These are phyloP conservation scores for Acacia confusa DNA, from an alignment of 306 rosid genomes.

Conservation along the genomic window DNA sequence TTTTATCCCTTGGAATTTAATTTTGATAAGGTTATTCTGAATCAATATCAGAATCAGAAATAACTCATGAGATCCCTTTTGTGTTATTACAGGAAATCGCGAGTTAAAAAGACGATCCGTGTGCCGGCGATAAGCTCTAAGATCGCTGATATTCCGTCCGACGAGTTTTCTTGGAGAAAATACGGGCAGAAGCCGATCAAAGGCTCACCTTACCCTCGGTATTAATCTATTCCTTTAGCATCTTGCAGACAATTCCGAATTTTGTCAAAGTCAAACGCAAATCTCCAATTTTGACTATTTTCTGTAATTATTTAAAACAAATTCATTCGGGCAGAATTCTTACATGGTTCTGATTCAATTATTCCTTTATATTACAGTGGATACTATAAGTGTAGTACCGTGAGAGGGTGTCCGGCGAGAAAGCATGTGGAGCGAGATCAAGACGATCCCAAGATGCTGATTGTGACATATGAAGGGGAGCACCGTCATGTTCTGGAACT, in stretches of 20 bases:
- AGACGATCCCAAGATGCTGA: slow-evolving; percentile 45
- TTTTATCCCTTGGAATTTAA: neutral
- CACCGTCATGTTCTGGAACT: slow-evolving; percentile 35
- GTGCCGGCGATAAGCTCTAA: slow-evolving; percentile 70
- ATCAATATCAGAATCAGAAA: neutral
- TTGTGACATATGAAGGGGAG: slow-evolving; percentile 42
- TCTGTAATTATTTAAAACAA: neutral
- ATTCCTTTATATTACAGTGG: slow-evolving; percentile 40
- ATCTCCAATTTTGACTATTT: neutral
- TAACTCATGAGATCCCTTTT: neutral
- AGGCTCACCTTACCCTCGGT: slow-evolving; percentile 83
- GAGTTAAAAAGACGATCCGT: slow-evolving; percentile 52
- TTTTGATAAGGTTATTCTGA: no score
- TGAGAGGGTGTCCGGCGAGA: slow-evolving; percentile 80
- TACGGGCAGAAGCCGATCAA: slow-evolving; percentile 88
- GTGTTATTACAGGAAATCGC: slow-evolving; percentile 46
- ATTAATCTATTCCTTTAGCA: slow-evolving; percentile 1
- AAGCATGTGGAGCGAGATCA: slow-evolving; percentile 81
- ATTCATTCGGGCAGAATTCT: no score
- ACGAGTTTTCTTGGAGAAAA: slow-evolving; percentile 77
- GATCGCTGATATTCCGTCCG: slow-evolving; percentile 74
- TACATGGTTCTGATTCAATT: neutral
- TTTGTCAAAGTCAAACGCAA: slow-evolving; percentile 27
- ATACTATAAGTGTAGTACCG: slow-evolving; percentile 76
- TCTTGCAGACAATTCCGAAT: no score